phyloP scores from a whole-genome alignment of 371 early-diverging fungal species.

The Blakeslea trispora region DNA sequence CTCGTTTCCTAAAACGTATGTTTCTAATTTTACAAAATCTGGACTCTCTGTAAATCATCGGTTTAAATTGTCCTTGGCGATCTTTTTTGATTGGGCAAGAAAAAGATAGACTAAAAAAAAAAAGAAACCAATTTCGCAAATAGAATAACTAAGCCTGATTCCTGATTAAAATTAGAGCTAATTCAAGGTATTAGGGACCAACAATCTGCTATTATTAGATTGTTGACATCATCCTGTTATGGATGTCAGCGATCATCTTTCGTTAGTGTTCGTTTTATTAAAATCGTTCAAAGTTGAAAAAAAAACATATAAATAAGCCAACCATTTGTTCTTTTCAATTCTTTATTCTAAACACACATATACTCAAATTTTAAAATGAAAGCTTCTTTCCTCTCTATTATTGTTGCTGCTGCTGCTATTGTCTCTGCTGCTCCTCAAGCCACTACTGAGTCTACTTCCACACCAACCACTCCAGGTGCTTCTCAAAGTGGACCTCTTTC shows the following conservation, averaged over 20 bases:
- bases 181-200: background rate
- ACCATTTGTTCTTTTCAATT: background rate
- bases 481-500: constrained; percentile 31
- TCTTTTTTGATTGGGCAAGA: background rate
- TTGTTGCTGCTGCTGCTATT: constrained; percentile 12
- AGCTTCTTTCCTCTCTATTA: constrained; percentile 9
- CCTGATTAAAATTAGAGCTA: background rate
- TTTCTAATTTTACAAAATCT: background rate
- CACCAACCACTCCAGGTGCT: constrained; percentile 8
- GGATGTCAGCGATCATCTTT: background rate
- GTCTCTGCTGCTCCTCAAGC: constrained; percentile 18
- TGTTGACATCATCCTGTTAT: background rate
- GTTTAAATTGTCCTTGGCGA: background rate
- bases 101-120: background rate
- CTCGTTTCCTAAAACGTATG: background rate
- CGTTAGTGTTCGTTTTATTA: background rate
- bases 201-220: background rate
- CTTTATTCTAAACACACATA: background rate
- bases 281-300: background rate
- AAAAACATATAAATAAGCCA: background rate
- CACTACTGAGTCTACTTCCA: constrained; percentile 6
- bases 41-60: background rate
- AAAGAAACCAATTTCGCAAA: background rate
- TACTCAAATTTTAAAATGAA: constrained; percentile 11
- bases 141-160: background rate